Conservation (phyloP, 768 basidiomycete genomes). For the Naganishia onofrii region DNA sequence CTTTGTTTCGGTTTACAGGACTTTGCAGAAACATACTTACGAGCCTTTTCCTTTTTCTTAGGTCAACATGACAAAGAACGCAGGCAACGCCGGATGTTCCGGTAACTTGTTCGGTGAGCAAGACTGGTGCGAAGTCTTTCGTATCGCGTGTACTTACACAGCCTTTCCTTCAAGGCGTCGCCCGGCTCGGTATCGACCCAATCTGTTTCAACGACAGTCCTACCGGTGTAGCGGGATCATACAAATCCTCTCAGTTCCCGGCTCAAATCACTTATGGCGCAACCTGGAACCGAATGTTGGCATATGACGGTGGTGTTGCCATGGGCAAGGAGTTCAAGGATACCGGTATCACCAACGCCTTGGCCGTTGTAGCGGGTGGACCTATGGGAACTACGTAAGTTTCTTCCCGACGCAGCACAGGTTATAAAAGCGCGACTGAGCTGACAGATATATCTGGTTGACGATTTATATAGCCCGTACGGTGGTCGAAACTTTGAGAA, state of each 20-base stretch:
- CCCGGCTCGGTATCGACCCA: constrained; percentile 39
- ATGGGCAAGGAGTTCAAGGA: constrained; percentile 80
- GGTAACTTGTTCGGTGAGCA: constrained; percentile 19
- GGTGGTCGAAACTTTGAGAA: constrained; percentile 22
- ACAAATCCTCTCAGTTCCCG: constrained; percentile 46
- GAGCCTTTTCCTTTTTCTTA: background rate
- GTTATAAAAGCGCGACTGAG: too few species aligned
- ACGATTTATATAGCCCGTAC: background rate
- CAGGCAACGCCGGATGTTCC: constrained; percentile 21
- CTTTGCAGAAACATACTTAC: too few species aligned
- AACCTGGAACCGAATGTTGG: constrained; percentile 66
- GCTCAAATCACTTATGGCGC: constrained; percentile 45
- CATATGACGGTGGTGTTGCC: constrained; percentile 68
- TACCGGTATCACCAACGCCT: constrained; percentile 53
- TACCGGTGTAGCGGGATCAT: constrained; percentile 45
- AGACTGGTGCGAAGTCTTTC: constrained; percentile 35
- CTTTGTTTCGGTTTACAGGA: background rate
- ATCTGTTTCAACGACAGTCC: constrained; percentile 33
- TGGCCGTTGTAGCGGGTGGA: constrained; percentile 12
- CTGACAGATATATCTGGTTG: background rate
- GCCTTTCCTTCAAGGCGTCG: constrained; percentile 34
- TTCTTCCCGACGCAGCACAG: too few species aligned
- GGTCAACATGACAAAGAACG: constrained; percentile 26
- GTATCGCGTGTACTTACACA: constrained; percentile 37
- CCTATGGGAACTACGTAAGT: constrained; percentile 17